A percentile compares a stretch with the other conserved stretches of the same genome.
These are phyloP conservation scores for Fusarium decemcellulare DNA, from an alignment of 2,329 filamentous ascomycete species.

Conservation along the genomic window DNA sequence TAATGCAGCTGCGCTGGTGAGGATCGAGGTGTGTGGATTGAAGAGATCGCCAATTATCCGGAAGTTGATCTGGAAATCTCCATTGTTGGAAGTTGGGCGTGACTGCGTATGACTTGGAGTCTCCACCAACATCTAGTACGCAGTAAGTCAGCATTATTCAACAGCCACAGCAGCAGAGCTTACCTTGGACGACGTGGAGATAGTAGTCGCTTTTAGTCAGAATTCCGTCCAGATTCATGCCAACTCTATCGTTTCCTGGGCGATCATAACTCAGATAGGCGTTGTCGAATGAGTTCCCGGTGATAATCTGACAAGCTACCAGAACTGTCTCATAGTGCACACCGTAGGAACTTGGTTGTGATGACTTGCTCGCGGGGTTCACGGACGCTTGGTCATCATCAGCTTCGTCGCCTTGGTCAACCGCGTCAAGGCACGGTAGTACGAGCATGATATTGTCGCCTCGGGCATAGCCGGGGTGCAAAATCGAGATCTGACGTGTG, in stretches of 20 bases:
- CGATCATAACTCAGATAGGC: conserved; percentile 5
- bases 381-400: background rate
- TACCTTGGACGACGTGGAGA: conserved; percentile 2
- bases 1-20: conserved; percentile 2
- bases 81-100: conserved; percentile 3
- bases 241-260: background rate
- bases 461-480: conserved; percentile 2
- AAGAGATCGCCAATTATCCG: background rate
- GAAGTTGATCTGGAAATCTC: background rate
- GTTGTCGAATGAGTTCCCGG: background rate
- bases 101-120: conserved; percentile 3
- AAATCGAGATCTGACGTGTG: background rate
- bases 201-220: background rate
- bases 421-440: conserved; percentile 1
- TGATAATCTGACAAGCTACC: background rate
- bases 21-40: background rate
- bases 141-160: background rate
- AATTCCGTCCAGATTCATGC: background rate
- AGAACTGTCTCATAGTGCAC: conserved; percentile 3
- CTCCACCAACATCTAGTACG: no score
- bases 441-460: conserved; percentile 1
- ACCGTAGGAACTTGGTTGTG: background rate
- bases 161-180: background rate
- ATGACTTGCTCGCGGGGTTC: background rate
- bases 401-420: background rate